Conservation (phyloP, 306 rosid species). For the Cicer bijugum region DNA sequence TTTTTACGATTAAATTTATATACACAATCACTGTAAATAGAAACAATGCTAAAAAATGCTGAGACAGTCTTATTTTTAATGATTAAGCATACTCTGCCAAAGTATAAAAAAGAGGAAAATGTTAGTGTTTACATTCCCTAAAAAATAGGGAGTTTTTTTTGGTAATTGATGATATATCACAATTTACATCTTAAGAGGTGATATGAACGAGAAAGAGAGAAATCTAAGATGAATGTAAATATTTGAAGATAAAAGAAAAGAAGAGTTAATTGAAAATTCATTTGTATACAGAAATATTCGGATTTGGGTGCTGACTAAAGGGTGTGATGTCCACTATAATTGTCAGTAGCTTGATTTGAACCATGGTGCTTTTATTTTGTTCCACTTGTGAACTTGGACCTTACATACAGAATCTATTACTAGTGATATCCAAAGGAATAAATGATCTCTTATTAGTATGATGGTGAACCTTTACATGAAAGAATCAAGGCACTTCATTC, state of each 20-base stretch:
- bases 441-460: not conserved
- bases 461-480: not conserved
- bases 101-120: no score
- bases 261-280: not conserved
- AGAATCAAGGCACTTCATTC: not conserved
- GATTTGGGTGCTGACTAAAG: conserved; percentile 28
- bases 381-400: conserved; percentile 8
- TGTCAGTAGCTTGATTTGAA: conserved; percentile 26
- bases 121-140: no score
- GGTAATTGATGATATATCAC: no score
- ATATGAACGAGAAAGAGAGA: not conserved
- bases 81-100: no score
- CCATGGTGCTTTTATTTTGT: not conserved
- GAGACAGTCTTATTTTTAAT: no score
- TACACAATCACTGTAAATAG: no score
- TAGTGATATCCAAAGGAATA: not conserved
- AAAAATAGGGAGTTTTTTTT: no score
- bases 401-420: not conserved
- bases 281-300: not conserved
- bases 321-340: not conserved
- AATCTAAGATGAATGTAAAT: not conserved
- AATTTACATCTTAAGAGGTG: not conserved
- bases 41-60: no score
- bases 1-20: no score
- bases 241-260: no score